These are phyloP conservation scores for Mycena alexandri DNA, from an alignment of 768 basidiomycete species.

Conservation along the genomic window DNA sequence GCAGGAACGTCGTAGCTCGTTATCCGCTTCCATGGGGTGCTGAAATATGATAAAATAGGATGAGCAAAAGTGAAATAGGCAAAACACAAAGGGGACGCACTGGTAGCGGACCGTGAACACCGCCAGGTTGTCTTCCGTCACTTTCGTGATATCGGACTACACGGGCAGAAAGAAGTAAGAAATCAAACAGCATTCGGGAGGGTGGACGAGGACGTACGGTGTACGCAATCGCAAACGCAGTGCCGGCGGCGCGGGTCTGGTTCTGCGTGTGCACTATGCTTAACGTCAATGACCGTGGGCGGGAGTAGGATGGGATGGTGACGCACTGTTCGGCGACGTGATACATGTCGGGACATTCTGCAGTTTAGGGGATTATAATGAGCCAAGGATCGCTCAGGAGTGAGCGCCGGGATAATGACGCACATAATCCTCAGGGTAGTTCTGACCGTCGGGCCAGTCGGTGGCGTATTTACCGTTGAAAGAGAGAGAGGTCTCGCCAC, in stretches of 20 bases:
- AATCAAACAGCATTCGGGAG: too few species aligned
- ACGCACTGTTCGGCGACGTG: constrained; percentile 62
- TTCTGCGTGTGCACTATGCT: constrained; percentile 65
- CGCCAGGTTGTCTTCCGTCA: constrained; percentile 61
- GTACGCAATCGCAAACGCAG: constrained; percentile 69
- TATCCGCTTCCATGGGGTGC: constrained; percentile 67
- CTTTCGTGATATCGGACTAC: constrained; percentile 61
- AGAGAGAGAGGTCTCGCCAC: constrained; percentile 60
- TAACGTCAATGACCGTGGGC: too few species aligned
- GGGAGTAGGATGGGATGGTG: background rate
- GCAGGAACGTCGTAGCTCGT: constrained; percentile 62
- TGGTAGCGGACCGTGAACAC: constrained; percentile 66
- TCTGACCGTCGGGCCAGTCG: constrained; percentile 61
- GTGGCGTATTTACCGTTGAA: constrained; percentile 53
- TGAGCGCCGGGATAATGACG: constrained; percentile 39
- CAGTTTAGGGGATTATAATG: constrained; percentile 14
- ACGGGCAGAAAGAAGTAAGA: background rate
- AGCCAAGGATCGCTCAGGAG: background rate
- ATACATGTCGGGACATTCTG: constrained; percentile 60
- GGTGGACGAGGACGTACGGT: constrained; percentile 44
- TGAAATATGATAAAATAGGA: constrained; percentile 40
- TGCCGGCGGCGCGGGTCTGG: constrained; percentile 63
- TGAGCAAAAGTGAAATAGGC: background rate
- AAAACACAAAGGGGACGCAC: constrained; percentile 44
- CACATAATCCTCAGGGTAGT: constrained; percentile 61